phyloP scores from a whole-genome alignment of 2,329 filamentous ascomycete genomes.

The Leptoxyphium fumago region DNA sequence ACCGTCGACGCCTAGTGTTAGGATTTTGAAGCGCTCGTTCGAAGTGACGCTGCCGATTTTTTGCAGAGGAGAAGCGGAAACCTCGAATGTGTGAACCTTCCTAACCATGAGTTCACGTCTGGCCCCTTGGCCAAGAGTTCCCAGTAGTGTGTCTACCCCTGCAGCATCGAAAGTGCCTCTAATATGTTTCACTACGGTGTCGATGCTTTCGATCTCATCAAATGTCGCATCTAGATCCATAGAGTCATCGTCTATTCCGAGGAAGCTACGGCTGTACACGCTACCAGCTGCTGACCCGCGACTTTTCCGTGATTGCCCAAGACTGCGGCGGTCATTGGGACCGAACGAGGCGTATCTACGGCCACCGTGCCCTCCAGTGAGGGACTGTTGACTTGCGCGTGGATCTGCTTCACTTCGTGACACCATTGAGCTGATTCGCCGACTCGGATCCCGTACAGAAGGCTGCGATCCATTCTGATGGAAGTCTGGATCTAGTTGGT shows the following conservation, averaged over 20 bases:
- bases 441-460: constrained; percentile 31
- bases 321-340: constrained; percentile 49
- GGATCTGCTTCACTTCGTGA: constrained; percentile 60
- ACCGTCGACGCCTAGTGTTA: constrained; percentile 6
- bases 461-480: constrained; percentile 31
- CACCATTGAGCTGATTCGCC: constrained; percentile 81
- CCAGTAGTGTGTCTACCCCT: constrained; percentile 18
- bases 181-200: constrained; percentile 15
- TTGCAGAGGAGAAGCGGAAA: neutral
- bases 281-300: constrained; percentile 43
- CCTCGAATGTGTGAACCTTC: constrained; percentile 15
- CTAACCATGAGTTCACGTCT: constrained; percentile 21
- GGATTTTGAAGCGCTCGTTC: constrained; percentile 4
- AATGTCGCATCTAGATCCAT: constrained; percentile 20
- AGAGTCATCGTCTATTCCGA: constrained; percentile 19
- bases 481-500: constrained; percentile 35
- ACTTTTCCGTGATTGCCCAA: constrained; percentile 30
- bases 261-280: constrained; percentile 17
- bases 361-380: constrained; percentile 34
- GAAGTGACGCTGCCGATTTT: neutral
- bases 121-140: constrained; percentile 16
- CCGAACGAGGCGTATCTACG: constrained; percentile 59
- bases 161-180: constrained; percentile 16
- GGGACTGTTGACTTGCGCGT: constrained; percentile 22
- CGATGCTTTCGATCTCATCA: constrained; percentile 13